Base-by-base conservation (phyloP, 768 basidiomycete species). In the Leccinum uliginosum region DNA sequence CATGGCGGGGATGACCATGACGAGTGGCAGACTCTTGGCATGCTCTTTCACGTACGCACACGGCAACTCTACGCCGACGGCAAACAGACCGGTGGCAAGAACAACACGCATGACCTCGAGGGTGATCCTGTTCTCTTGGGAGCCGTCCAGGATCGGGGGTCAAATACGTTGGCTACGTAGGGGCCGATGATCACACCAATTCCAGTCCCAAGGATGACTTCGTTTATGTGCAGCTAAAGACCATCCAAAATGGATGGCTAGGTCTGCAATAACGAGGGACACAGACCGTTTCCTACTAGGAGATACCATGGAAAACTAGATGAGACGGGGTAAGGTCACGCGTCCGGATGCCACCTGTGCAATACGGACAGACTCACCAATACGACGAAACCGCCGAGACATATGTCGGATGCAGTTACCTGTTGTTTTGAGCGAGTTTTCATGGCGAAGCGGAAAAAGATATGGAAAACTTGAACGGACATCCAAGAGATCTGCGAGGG, bases 11-110 rank as follows among this genome's bases (percentile, higher is more conserved):
- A 91, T 79, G 17, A 91, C 84, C 82, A 91, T 82, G 40, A 81
- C 68, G 3, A 85, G 57, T 26, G 3, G 3, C 0, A 91, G 73
- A 38, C 90, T 83, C 63, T 80, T 86, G 43, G 83, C 89, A 65
- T 96, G 92, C 27, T 85, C 79, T 24, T 77, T 77, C 79, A 98
- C 84, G 75, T 98, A 98, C 1, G 85, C 82, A 55, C 83, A 77
- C 0, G 96, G 95, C 30, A 98, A 77, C 69, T 99, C 95, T 24
- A 96, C 92, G 3, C 96, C 96, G 30, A 98, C 92, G 7, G 95
- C 91, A 64, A 99, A 99, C 2, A 98, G 83, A 26, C 93, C 91
- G 2, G 90, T 87, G 3, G 88, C 95, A 45, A 99, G 88, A 50
- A 97, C 89, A 34, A 97, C 73, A 9, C 94, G 81, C 75, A 87